phyloP scores from a whole-genome alignment of 169 alveolate genomes.

The Plasmodium cynomolgi region DNA sequence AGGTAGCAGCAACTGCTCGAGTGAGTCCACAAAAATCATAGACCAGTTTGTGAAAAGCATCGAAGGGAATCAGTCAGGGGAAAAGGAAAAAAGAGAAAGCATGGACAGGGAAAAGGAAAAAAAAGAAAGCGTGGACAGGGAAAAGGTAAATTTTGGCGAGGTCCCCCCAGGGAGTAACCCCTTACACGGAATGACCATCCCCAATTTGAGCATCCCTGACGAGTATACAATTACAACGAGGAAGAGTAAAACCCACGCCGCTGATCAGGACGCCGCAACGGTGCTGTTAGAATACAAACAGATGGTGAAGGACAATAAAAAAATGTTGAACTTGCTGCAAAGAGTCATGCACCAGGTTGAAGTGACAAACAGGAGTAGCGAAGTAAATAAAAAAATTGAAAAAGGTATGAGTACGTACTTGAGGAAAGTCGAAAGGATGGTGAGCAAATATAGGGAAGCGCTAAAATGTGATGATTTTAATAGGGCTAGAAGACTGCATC shows the following conservation, averaged over 20 bases:
- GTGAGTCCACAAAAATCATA: background rate
- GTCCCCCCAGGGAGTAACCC: background rate
- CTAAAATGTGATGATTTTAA: background rate
- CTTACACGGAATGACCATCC: background rate
- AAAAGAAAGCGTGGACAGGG: background rate
- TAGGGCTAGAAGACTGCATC: background rate
- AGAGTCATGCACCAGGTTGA: conserved; percentile 14
- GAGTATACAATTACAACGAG: background rate
- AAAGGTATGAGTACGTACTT: background rate
- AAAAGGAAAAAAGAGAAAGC: background rate
- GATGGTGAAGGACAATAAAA: background rate
- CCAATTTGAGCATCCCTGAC: background rate
- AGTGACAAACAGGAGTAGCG: background rate
- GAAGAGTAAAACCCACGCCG: background rate
- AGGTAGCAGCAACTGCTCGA: conserved; percentile 3
- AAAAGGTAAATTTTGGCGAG: background rate
- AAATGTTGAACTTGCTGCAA: conserved; percentile 11
- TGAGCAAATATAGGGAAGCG: background rate
- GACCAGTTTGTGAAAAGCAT: conserved; percentile 14
- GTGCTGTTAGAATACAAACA: background rate
- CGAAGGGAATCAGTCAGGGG: background rate
- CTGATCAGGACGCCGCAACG: background rate
- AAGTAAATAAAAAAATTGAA: conserved; percentile 13
- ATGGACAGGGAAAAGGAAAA: background rate
- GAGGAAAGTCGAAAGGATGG: conserved; percentile 10